phyloP scores from a whole-genome alignment of 2,329 filamentous ascomycete species.

The Diaporthe australafricana region DNA sequence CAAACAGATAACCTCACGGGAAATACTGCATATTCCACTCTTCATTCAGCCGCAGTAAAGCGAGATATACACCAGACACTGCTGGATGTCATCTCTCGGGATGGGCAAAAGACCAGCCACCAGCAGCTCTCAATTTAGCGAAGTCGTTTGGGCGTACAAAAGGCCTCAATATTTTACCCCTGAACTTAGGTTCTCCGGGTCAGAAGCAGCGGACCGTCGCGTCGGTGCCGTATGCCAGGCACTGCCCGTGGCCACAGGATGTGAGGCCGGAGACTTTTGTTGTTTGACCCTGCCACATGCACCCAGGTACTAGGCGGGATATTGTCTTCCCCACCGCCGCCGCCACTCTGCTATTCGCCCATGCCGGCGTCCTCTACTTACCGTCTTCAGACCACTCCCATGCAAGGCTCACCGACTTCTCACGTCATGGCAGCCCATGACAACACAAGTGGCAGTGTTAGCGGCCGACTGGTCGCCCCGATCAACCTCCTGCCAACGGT shows the following conservation, averaged over 20 bases:
- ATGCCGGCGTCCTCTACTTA: neutral
- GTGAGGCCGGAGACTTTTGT: constrained; percentile 9
- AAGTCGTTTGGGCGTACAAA: neutral
- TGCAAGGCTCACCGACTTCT: constrained; percentile 1
- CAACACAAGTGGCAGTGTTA: neutral
- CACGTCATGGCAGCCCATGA: neutral
- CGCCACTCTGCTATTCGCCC: neutral
- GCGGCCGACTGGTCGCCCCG: constrained; percentile 3
- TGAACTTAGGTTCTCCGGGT: constrained; percentile 10
- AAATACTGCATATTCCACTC: neutral
- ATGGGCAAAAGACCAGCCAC: neutral
- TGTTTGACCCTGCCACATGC: constrained; percentile 31
- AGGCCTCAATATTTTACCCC: neutral
- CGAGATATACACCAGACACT: neutral
- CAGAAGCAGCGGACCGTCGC: neutral
- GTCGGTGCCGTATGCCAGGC: neutral
- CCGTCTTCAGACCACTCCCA: neutral
- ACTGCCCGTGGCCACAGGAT: neutral
- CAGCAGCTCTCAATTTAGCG: neutral
- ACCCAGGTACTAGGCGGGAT: neutral
- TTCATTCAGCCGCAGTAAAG: neutral
- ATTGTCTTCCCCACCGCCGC: neutral
- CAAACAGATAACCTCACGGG: neutral
- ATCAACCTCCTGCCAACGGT: neutral
- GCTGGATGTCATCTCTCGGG: neutral